phyloP scores from a whole-genome alignment of 1,284 basidiomycete genomes.

The Puccinia polysora region DNA sequence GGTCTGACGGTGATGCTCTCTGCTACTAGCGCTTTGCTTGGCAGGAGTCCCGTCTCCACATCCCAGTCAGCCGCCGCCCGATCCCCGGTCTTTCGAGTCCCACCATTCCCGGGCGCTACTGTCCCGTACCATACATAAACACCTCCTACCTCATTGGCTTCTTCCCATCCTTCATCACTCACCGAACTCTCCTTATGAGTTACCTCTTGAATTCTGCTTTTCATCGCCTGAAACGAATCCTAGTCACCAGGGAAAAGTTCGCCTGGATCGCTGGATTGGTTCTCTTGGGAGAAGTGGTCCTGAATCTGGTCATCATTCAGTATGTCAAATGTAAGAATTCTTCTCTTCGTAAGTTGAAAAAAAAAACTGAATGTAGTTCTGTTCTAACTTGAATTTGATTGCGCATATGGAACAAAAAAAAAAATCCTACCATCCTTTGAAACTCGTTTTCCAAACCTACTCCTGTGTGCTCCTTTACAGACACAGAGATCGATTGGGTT shows the following conservation, averaged over 20 bases:
- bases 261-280: slow-evolving; percentile 63
- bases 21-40: too few species aligned
- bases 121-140: too few species aligned
- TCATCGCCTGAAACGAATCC: background rate
- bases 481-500: slow-evolving; percentile 98
- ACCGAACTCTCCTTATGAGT: too few species aligned
- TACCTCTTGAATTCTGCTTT: too few species aligned
- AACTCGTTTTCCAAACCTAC: background rate
- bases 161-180: too few species aligned
- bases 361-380: background rate
- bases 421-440: background rate
- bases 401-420: background rate
- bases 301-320: slow-evolving; percentile 71
- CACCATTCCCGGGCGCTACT: too few species aligned
- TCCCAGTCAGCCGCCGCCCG: too few species aligned
- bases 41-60: too few species aligned
- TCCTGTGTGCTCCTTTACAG: slow-evolving; percentile 55
- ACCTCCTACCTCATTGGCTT: too few species aligned
- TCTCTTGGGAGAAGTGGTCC: slow-evolving; percentile 65
- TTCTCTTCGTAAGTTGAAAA: background rate
- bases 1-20: too few species aligned
- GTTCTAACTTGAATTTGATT: background rate
- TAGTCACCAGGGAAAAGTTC: slow-evolving; percentile 57
- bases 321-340: slow-evolving; percentile 69
- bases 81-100: too few species aligned